Evolutionary conservation across 1,284 basidiomycete genomes (phyloP), one percentile per base, ranked within the genome.

Genomic region (Peniophora sp.): DNA sequence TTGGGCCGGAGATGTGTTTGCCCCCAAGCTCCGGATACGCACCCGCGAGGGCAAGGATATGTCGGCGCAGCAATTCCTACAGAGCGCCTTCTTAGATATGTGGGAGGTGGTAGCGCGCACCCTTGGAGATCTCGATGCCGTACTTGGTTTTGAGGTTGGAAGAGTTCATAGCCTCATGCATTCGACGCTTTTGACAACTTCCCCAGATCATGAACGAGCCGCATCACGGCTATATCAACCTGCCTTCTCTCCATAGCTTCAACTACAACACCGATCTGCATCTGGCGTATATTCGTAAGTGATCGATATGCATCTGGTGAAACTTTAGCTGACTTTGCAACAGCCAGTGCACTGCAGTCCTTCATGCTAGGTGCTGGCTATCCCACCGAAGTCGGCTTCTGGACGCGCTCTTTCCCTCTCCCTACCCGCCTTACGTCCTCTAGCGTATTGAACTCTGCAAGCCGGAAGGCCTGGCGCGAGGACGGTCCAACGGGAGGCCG

Each of bases 211-310:
- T 97, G 79, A 99, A 99, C 61, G 96, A 99, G 67, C 96, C 96
- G 0, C 95, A 99, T 68, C 77, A 87, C 61, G 97, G 96, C 22
- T 97, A 94, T 62, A 83, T 97, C 54, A 81, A 88, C 52, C 71
- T 96, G 2, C 74, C 81, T 39, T 92, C 91, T 2, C 77, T 97
- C 49, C 84, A 97, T 60, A 72, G 73, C 27, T 98, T 92, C 70
- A 85, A 97, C 66, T 94, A 97, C 67, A 93, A 92, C 56, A 97
- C 94, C 10, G 94, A 98, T 62, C 78, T 99, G 5, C 93, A 97
- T 61, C 77, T 97, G 24, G 83, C 85, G 14, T 75, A 85, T 63
- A 83, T 87, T 61, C 91, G 87, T 89, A 60, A 69, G 85, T 78
- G 3, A 24, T 41, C 34, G 38, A 50, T 19, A 20, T 47, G 19